Evolutionary conservation across 768 basidiomycete species (phyloP).

Genomic region (Pisolithus tinctorius): DNA sequence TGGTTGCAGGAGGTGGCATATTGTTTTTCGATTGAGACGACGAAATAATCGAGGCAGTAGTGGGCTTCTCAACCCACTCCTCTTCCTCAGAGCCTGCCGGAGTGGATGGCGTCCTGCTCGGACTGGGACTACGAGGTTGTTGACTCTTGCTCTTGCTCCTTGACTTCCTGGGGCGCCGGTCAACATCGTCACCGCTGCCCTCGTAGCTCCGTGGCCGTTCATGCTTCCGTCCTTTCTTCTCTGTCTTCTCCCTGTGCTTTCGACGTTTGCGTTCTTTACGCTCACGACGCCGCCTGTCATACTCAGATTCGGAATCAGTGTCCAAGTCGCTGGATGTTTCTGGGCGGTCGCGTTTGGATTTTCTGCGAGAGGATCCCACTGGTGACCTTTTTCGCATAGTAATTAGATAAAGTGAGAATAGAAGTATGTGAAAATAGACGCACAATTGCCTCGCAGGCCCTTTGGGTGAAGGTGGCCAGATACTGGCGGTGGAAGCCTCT

Average conservation of each 20-base stretch:
- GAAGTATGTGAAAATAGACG: slow-evolving; percentile 17
- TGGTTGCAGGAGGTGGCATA: slow-evolving; percentile 19
- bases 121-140: slow-evolving; percentile 25
- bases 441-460: slow-evolving; percentile 53
- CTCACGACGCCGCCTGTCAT: slow-evolving; percentile 50
- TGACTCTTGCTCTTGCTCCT: slow-evolving; percentile 29
- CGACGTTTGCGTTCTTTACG: slow-evolving; percentile 55
- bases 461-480: slow-evolving; percentile 86
- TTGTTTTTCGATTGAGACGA: slow-evolving; percentile 13
- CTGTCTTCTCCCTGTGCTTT: slow-evolving; percentile 41
- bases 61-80: slow-evolving; percentile 65
- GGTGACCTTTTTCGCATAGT: slow-evolving; percentile 42
- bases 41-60: slow-evolving; percentile 21
- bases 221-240: slow-evolving; percentile 34
- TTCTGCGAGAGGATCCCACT: slow-evolving; percentile 46
- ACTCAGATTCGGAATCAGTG: slow-evolving; percentile 39
- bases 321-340: slow-evolving; percentile 33
- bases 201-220: slow-evolving; percentile 29
- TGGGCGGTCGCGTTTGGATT: slow-evolving; percentile 53
- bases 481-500: slow-evolving; percentile 44
- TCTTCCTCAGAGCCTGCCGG: slow-evolving; percentile 29
- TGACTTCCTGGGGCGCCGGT: slow-evolving; percentile 20
- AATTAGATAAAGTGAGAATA: neutral
- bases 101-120: slow-evolving; percentile 26
- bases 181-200: slow-evolving; percentile 27